A percentile compares a stretch with the other conserved stretches of the same genome.
Conservation (phyloP, 2,329 filamentous ascomycete species). For the Fusarium sp. region DNA sequence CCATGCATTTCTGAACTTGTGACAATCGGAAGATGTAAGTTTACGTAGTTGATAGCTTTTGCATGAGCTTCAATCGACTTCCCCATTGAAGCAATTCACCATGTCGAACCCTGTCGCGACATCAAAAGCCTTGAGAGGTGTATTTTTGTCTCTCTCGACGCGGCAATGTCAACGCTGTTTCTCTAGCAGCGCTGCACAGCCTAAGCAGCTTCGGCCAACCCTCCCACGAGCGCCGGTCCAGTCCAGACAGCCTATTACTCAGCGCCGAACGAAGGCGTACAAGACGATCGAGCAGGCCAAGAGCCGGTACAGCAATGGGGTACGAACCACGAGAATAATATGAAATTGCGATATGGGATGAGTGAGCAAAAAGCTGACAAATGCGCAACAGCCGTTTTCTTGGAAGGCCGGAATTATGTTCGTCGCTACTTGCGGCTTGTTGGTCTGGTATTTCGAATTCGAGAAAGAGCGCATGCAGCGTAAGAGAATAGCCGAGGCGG, state of each 20-base stretch:
- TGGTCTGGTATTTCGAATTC: conserved; percentile 91
- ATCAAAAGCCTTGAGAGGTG: conserved; percentile 51
- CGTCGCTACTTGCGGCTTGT: conserved; percentile 77
- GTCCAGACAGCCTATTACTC: conserved; percentile 50
- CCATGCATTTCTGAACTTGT: conserved; percentile 41
- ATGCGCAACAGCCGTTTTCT: conserved; percentile 79
- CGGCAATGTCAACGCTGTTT: conserved; percentile 58
- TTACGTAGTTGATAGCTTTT: conserved; percentile 38
- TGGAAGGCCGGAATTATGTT: conserved; percentile 91
- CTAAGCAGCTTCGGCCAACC: conserved; percentile 52
- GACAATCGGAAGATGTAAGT: conserved; percentile 46
- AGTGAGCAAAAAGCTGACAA: conserved; percentile 42
- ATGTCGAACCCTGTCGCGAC: conserved; percentile 56
- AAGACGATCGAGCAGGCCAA: conserved; percentile 70
- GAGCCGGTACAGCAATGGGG: conserved; percentile 67
- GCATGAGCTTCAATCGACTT: conserved; percentile 25
- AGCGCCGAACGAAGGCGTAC: conserved; percentile 54
- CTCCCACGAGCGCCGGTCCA: conserved; percentile 48
- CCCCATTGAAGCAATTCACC: conserved; percentile 24
- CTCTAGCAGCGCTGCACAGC: conserved; percentile 50
- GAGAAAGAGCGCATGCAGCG: conserved; percentile 94
- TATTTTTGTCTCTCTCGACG: conserved; percentile 47
- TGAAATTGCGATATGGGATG: not conserved
- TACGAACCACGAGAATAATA: conserved; percentile 48
- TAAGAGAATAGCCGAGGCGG: conserved; percentile 87